Percentiles rank a stretch among this genome's conserved stretches.
Evolutionary conservation across 805 yeast species (phyloP).

Genomic region (Schizosaccharomyces japonicus): DNA sequence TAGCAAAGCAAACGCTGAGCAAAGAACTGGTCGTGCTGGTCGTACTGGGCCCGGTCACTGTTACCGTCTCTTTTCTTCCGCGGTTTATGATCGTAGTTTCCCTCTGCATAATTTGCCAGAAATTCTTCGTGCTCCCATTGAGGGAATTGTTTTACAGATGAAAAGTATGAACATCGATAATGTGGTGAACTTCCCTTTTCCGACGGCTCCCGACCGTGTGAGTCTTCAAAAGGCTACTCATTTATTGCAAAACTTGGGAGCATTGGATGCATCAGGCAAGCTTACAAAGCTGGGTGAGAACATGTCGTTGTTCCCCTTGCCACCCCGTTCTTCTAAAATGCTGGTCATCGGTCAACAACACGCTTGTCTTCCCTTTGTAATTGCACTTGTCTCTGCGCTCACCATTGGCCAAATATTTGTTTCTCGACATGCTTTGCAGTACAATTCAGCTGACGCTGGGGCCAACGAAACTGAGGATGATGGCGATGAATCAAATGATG

Average conservation of each 20-base stretch:
- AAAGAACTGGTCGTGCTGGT: conserved; percentile 92
- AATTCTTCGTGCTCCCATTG: conserved; percentile 83
- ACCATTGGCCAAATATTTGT: conserved; percentile 86
- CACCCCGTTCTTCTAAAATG: conserved; percentile 84
- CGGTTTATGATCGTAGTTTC: conserved; percentile 72
- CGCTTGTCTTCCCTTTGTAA: conserved; percentile 64
- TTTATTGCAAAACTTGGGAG: conserved; percentile 51
- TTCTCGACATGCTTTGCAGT: conserved; percentile 37
- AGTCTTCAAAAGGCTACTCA: conserved; percentile 42
- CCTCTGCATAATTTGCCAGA: conserved; percentile 69
- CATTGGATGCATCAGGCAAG: conserved; percentile 30
- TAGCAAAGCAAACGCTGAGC: conserved; percentile 86
- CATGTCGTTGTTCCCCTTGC: conserved; percentile 78
- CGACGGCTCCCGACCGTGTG: conserved; percentile 61
- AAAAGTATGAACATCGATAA: conserved; percentile 90
- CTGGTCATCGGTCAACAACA: conserved; percentile 68
- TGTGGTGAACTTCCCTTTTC: conserved; percentile 80
- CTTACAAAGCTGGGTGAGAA: conserved; percentile 61
- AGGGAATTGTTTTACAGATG: conserved; percentile 86
- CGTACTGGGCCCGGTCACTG: conserved; percentile 98
- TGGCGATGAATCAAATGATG: conserved; percentile 20
- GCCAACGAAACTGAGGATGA: conserved; percentile 8
- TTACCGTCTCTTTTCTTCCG: conserved; percentile 76
- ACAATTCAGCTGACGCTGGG: conserved; percentile 13
- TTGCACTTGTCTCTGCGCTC: conserved; percentile 73